Base-by-base conservation (phyloP, 331 rosid species). In the Pyrus hybrid region DNA sequence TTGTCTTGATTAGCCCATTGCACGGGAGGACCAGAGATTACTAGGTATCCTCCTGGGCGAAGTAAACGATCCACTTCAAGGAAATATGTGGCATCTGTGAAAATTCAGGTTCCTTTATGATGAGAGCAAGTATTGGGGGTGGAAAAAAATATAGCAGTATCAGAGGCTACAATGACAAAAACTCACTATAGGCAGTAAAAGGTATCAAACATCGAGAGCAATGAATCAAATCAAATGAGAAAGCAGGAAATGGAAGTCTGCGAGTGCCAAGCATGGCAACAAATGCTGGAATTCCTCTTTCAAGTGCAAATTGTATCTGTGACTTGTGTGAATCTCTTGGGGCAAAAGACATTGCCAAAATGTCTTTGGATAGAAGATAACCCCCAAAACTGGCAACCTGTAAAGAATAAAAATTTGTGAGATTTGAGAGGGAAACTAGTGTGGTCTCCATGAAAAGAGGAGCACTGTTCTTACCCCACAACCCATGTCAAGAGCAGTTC, bases 351-450 rank as follows among this genome's bases (percentile, higher is more conserved):
- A 95, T 41, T 6, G 98, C 88, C 76, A 92, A 66, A 77, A 95
- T 92, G 70, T 87, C 90, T 70, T 91, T 86, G 72, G 93, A 47
- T 67, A 95, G 88, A 74, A 92, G 76, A 83, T 80, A 90, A n/a
- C 99, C 99, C 32, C 99, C 99, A 82, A 95, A 92, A 87, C 99
- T 95, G 33, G 99, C 99, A 76, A 95, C 99, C 99, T 95, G 86
- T 65, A 86, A 76, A 45, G 72, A 65, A 66, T 60, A 57, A 79
- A 35, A 81, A 25, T 25, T 72, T 21, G 22, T 10, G 22, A 75
- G 21, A 54, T 26, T 62, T 63, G 49, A 73, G 33, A 63, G 21
- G 30, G 22, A 72, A 80, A 70, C 41, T 78, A 30, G 28, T 17
- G 57, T 70, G n/a, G 57, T 63, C 70, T 80, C 43, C 23, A 47